Conservation (phyloP, 257 asterid species). For the Lithospermum erythrorhizon region DNA sequence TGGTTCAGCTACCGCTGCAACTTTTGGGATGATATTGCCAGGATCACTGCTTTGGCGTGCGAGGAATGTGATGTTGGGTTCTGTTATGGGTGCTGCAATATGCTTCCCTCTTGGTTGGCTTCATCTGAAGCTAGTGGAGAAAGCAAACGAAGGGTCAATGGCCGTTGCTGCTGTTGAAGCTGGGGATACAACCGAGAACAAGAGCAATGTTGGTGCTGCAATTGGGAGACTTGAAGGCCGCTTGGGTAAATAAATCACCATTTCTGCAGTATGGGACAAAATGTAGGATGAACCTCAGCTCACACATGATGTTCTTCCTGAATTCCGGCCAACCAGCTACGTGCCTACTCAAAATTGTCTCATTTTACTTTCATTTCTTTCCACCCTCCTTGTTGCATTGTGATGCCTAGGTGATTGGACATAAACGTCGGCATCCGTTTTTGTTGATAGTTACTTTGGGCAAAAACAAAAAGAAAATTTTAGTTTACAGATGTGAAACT, state of each 20-base stretch:
- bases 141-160: slow-evolving; percentile 64
- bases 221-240: slow-evolving; percentile 60
- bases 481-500: too few relatives aligned
- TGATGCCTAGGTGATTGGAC: too few relatives aligned
- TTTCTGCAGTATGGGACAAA: neutral
- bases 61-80: slow-evolving; percentile 82
- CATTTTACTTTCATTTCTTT: too few relatives aligned
- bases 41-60: slow-evolving; percentile 84
- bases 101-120: slow-evolving; percentile 97
- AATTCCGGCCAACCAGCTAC: too few relatives aligned
- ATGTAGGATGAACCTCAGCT: neutral
- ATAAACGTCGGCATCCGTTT: too few relatives aligned
- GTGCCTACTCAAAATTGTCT: too few relatives aligned
- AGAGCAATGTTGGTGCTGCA: slow-evolving; percentile 53
- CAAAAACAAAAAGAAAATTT: too few relatives aligned
- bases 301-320: neutral
- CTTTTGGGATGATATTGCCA: slow-evolving; percentile 88
- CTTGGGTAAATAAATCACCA: slow-evolving; percentile 28
- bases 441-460: too few relatives aligned
- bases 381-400: too few relatives aligned
- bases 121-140: slow-evolving; percentile 76
- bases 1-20: slow-evolving; percentile 93
- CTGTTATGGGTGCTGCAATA: slow-evolving; percentile 78
- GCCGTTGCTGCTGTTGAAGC: slow-evolving; percentile 18
- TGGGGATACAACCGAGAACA: slow-evolving; percentile 25